Percentiles rank a stretch among this genome's conserved stretches.
Conservation (phyloP, 371 early-diverging fungal species). For the Coemansia sp. region DNA sequence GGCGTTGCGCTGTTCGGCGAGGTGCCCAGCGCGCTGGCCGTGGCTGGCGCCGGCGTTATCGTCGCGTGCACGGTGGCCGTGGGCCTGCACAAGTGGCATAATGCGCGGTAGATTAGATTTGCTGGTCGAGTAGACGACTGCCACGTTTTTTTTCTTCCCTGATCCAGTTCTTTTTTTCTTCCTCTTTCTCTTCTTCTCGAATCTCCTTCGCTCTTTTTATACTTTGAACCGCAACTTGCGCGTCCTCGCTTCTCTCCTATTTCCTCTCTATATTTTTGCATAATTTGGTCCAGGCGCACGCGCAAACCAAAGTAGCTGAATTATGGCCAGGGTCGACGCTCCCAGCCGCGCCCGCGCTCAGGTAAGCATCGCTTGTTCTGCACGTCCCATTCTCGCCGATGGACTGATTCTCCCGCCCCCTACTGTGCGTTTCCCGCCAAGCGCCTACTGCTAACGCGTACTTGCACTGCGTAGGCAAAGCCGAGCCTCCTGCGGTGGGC, state of each 20-base stretch:
- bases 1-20: constrained; percentile 70
- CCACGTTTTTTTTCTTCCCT: neutral
- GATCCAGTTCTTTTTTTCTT: neutral
- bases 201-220: neutral
- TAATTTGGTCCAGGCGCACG: no score
- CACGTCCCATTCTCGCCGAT: neutral
- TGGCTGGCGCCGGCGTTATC: constrained; percentile 67
- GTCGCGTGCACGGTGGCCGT: constrained; percentile 66
- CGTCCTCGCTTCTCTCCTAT: no score
- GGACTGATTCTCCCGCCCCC: neutral
- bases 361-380: constrained; percentile 2
- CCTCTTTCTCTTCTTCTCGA: neutral
- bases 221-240: neutral
- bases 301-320: neutral
- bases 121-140: neutral
- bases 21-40: constrained; percentile 56
- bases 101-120: no score
- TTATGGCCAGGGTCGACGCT: neutral
- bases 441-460: no score
- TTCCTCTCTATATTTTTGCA: no score
- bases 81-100: constrained; percentile 56
- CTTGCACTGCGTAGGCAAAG: constrained; percentile 1
- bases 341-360: neutral
- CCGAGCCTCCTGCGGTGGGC: constrained; percentile 19
- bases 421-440: neutral